Base-by-base conservation (phyloP, 2,329 filamentous ascomycete genomes). In the Emmonsiellopsis sp. region DNA sequence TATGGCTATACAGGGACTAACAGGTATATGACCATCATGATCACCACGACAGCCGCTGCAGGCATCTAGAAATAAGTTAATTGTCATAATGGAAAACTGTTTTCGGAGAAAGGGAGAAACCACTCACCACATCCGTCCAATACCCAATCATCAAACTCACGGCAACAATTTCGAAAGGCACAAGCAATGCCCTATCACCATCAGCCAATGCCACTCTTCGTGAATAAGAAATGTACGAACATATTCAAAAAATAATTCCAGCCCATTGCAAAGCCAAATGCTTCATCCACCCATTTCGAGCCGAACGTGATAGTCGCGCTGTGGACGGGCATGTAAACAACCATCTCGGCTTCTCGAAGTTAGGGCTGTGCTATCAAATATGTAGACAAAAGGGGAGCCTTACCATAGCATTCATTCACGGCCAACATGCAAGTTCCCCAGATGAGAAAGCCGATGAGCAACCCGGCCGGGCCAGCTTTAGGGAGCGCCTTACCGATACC, bases 211-310 rank as follows among this genome's bases (percentile, higher is more conserved):
- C 68, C n/a, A 65, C 65, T 13, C 70, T 68, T 55, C 11, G 37
- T 11, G 3, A 71, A 68, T 37, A 69, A 70, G 2, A 69, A 68
- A 8, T 70, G 65, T 1, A 70, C 58, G 10, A 69, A 57, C 10
- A 62, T 67, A 60, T 68, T 63, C 52, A 65, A 64, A 55, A 74
- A 76, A 61, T 75, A 77, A 59, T 76, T 76, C 71, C 72, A 75
- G 17, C 71, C 71, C 43, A 68, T 67, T 58, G 70, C 69, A 52
- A 74, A 74, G 0, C 72, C 71, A 31, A 74, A 63, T 2, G 73
- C 72, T 42, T 70, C 68, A 53, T 76, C 73, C 1, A 75, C 73
- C 71, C 71, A 75, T 58, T 70, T 65, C 14, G 70, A 65, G 9
- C 68, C 71, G 45, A 73, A 60, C 11, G 68, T 68, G 46, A 74